Percentiles rank a stretch among this genome's conserved stretches.
These are phyloP conservation scores for Medicago ruthenica DNA, from an alignment of 306 rosid genomes.

Conservation along the genomic window DNA sequence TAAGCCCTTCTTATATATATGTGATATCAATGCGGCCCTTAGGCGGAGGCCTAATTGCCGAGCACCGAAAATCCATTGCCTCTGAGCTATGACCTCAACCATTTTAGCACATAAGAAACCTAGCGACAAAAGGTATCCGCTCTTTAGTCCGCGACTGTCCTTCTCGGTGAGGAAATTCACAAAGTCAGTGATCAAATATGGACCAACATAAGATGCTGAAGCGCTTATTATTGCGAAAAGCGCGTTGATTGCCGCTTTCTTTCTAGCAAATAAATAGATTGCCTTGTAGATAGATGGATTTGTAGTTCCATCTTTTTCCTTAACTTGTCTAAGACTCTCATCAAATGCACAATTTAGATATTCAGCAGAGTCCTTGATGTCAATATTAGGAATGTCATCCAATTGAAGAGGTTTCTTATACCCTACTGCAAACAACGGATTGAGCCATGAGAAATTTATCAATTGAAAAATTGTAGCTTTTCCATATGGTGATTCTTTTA, in stretches of 20 bases:
- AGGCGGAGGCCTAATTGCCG: conserved; percentile 91
- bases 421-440: conserved; percentile 76
- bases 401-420: conserved; percentile 70
- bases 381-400: conserved; percentile 73
- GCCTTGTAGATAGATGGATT: conserved; percentile 77
- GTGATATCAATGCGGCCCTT: conserved; percentile 81
- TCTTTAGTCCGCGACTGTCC: conserved; percentile 54
- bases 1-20: conserved; percentile 78
- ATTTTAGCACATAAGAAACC: conserved; percentile 76
- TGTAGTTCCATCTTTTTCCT: conserved; percentile 60
- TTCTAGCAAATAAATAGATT: conserved; percentile 70
- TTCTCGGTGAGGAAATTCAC: conserved; percentile 70
- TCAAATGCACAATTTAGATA: conserved; percentile 61
- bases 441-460: conserved; percentile 91
- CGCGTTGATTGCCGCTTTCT: conserved; percentile 80
- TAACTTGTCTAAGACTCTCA: conserved; percentile 59
- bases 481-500: conserved; percentile 65
- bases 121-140: conserved; percentile 75
- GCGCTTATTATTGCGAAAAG: conserved; percentile 71
- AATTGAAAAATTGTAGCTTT: conserved; percentile 72
- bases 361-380: conserved; percentile 72
- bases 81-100: conserved; percentile 81
- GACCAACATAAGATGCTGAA: conserved; percentile 89
- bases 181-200: conserved; percentile 85
- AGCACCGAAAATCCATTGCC: conserved; percentile 97